A percentile compares a stretch with the other conserved stretches of the same genome.
phyloP scores from a whole-genome alignment of 805 yeast genomes.

The Metschnikowia kunwiensis region DNA sequence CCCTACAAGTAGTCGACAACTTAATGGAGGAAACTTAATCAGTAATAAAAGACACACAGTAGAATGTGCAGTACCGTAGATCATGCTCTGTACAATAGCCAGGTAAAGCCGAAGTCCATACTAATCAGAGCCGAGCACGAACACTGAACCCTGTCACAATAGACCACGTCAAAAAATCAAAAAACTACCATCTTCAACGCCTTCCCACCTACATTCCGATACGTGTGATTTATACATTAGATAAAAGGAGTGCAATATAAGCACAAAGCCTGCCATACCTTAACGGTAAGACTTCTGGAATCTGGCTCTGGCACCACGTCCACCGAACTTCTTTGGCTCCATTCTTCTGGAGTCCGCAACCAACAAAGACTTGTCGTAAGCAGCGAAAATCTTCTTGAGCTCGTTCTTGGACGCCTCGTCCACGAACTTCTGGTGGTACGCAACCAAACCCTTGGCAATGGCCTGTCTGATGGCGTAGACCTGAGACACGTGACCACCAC shows the following conservation, averaged over 20 bases:
- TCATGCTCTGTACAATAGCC: too few species aligned
- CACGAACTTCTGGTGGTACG: slow-evolving; percentile 98
- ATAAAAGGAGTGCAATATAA: slow-evolving; percentile 12
- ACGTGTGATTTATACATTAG: slow-evolving; percentile 22
- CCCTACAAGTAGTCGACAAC: too few species aligned
- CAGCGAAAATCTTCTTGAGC: slow-evolving; percentile 94
- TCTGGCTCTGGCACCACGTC: slow-evolving; percentile 99
- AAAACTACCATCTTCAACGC: not conserved
- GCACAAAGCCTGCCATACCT: slow-evolving; percentile 19
- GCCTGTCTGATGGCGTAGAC: slow-evolving; percentile 99
- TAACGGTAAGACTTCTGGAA: slow-evolving; percentile 99
- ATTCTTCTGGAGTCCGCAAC: slow-evolving; percentile 99
- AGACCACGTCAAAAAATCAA: not conserved
- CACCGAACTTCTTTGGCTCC: slow-evolving; percentile 99
- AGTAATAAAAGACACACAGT: too few species aligned
- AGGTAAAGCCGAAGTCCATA: too few species aligned
- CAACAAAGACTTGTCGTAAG: slow-evolving; percentile 99
- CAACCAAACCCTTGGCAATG: slow-evolving; percentile 98
- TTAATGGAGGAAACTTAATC: too few species aligned
- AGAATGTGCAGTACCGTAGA: too few species aligned
- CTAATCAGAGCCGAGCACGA: too few species aligned
- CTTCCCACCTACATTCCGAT: not conserved
- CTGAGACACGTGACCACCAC: slow-evolving; percentile 99
- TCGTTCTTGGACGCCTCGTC: slow-evolving; percentile 99
- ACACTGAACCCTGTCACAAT: not conserved